Percentiles rank a stretch among this genome's conserved stretches.
Conservation (phyloP, 2,329 filamentous ascomycete genomes). For the Hirsutella minnesotensis region DNA sequence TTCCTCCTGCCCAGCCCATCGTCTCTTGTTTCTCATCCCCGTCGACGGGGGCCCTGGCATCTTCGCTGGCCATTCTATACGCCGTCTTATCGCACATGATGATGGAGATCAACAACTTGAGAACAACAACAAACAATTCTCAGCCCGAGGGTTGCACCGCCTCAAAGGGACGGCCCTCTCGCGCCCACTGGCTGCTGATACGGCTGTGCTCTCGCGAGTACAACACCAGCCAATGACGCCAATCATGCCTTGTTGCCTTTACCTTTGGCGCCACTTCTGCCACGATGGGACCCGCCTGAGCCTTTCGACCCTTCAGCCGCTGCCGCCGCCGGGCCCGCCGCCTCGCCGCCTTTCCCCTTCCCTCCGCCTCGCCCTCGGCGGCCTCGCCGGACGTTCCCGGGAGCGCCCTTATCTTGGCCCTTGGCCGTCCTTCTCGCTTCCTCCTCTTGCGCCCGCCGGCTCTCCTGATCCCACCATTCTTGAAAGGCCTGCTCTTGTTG, state of each 20-base stretch:
- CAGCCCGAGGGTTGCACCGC: too few relatives aligned
- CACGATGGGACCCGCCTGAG: conserved; percentile 2
- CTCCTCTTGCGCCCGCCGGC: conserved; percentile 55
- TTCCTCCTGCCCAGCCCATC: too few relatives aligned
- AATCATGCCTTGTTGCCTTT: conserved; percentile 2
- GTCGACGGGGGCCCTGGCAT: too few relatives aligned
- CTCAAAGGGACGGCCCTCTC: too few relatives aligned
- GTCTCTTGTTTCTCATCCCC: too few relatives aligned
- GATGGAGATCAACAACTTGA: too few relatives aligned
- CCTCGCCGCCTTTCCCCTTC: conserved; percentile 11
- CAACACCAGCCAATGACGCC: not conserved
- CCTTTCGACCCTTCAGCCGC: conserved; percentile 6
- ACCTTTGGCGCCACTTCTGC: conserved; percentile 4
- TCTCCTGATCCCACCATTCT: conserved; percentile 91
- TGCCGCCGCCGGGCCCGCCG: not conserved
- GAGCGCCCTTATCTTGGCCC: conserved; percentile 26
- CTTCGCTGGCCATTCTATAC: too few relatives aligned
- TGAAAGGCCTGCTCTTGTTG: conserved; percentile 96
- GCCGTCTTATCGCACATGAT: too few relatives aligned
- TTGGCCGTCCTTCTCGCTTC: conserved; percentile 31
- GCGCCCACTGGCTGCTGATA: too few relatives aligned
- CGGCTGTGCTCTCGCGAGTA: too few relatives aligned
- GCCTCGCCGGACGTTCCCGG: conserved; percentile 16
- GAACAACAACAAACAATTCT: too few relatives aligned
- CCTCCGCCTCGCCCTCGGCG: conserved; percentile 14